Conservation (phyloP, 1,284 basidiomycete genomes). For the Ceratobasidium sp. region DNA sequence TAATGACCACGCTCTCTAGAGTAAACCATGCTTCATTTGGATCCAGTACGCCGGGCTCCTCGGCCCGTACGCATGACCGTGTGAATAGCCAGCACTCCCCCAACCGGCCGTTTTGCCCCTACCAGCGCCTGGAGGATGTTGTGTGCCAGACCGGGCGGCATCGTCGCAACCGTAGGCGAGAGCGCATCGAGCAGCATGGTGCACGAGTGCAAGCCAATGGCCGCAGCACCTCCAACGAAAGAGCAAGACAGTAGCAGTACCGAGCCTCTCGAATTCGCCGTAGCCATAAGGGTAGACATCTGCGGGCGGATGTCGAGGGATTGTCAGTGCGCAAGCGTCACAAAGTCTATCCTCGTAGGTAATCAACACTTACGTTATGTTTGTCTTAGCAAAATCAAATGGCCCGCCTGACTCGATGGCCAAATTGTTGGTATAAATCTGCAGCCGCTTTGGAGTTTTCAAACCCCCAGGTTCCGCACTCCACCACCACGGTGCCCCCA, state of each 20-base stretch:
- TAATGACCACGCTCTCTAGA: constrained; percentile 77
- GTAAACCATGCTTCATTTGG: constrained; percentile 98
- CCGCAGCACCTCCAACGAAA: constrained; percentile 83
- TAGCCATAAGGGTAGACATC: constrained; percentile 85
- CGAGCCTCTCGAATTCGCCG: constrained; percentile 94
- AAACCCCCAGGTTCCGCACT: neutral
- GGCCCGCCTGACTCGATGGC: constrained; percentile 5
- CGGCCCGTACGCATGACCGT: constrained; percentile 59
- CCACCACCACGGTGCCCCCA: neutral
- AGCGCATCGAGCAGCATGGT: constrained; percentile 73
- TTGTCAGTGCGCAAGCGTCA: constrained; percentile 92
- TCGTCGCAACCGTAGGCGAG: constrained; percentile 63
- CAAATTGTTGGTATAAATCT: neutral
- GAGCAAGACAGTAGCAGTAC: constrained; percentile 75
- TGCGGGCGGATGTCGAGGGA: constrained; percentile 83
- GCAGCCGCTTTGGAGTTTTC: neutral
- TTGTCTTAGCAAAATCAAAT: constrained; percentile 7
- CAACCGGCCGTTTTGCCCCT: constrained; percentile 64
- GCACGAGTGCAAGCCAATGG: constrained; percentile 94
- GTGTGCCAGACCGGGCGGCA: constrained; percentile 70
- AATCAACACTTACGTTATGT: neutral
- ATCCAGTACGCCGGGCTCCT: constrained; percentile 60
- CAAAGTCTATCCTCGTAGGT: constrained; percentile 79
- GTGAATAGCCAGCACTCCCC: constrained; percentile 63
- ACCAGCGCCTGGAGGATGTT: constrained; percentile 68